These are phyloP conservation scores for Oryza brachyantha DNA, from an alignment of 176 grass and related monocot genomes.

Conservation along the genomic window DNA sequence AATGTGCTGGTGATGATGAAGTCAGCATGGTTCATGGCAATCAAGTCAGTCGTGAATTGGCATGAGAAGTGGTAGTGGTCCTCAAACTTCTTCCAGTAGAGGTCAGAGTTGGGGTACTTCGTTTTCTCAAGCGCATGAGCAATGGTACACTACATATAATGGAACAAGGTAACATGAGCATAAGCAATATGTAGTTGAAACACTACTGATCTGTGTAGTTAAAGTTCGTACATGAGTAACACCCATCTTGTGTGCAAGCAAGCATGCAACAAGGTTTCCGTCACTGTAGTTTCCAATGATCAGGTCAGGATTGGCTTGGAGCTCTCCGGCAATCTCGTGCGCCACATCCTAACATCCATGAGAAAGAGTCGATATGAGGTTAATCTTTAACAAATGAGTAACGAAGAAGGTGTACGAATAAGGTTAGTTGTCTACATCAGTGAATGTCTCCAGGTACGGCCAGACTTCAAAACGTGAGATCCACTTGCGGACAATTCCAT, in stretches of 20 bases:
- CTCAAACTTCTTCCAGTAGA: constrained; percentile 99
- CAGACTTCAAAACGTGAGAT: constrained; percentile 99
- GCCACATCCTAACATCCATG: constrained; percentile 75
- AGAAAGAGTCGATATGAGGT: not conserved
- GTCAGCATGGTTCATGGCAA: constrained; percentile 98
- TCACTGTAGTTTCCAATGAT: constrained; percentile 99
- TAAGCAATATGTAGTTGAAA: not conserved
- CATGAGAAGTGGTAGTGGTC: constrained; percentile 99
- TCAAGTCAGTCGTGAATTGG: constrained; percentile 96
- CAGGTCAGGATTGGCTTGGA: constrained; percentile 89
- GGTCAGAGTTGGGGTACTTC: constrained; percentile 96
- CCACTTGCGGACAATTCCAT: constrained; percentile 96
- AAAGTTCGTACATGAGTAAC: constrained; percentile 69
- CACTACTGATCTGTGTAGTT: not conserved
- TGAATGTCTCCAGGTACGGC: constrained; percentile 95
- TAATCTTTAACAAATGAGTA: not conserved
- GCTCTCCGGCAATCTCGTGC: constrained; percentile 85
- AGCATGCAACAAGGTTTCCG: constrained; percentile 93
- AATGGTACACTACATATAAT: constrained; percentile 81
- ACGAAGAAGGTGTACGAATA: not conserved
- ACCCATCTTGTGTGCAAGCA: constrained; percentile 94
- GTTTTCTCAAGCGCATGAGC: constrained; percentile 99
- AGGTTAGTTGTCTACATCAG: constrained; percentile 61
- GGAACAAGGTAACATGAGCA: constrained; percentile 27
- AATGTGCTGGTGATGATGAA: constrained; percentile 99